Evolutionary conservation across 352 stramenopile species (phyloP), one percentile per base, ranked within the genome.

Genomic region (Pythium coloratum): DNA sequence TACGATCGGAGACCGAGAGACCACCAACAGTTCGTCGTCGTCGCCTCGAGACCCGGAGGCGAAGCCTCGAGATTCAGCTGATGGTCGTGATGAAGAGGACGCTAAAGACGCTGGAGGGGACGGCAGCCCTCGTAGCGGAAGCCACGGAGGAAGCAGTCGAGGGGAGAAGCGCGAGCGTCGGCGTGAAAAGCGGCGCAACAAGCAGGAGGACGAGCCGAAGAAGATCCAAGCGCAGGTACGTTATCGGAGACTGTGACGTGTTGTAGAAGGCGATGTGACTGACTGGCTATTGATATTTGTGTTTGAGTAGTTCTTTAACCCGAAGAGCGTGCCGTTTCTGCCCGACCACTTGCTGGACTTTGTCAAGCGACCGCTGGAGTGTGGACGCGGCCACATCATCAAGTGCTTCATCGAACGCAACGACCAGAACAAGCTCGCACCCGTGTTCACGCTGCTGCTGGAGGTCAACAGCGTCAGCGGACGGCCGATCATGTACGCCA

Each of bases 371-470:
- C 89, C 89, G 26, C 76, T 94, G 6, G 83, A 94, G 42, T 86
- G 75, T 50, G 88, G 84, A n/a, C 82, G 84, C 18, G 88, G 86
- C 18, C 78, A 89, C 55, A 91, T 93, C 24, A 76, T 93, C 70
- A 93, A 93, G 68, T 96, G 89, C 66, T 96, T 96, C 59, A 96
- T 96, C 58, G 88, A 96, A 64, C 80, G 89, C 57, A 94, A 94
- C 51, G 78, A 90, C 49, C 78, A 77, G 12, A 95, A 96, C 67
- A 90, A 90, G 58, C 73, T 96, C 20, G 78, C 84, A 2, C 89
- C 89, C 1, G 78, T 96, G 36, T 96, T 94, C 68, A 95, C 86
- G 26, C 66, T 95, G 6, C 69, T 94, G 5, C 60, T 94, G 1
- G 89, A 96, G 67, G 83, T 95, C 28, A 93, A 94, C 64, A 94